phyloP scores from a whole-genome alignment of 176 grass and related monocot species.

The Melocanna baccifera region DNA sequence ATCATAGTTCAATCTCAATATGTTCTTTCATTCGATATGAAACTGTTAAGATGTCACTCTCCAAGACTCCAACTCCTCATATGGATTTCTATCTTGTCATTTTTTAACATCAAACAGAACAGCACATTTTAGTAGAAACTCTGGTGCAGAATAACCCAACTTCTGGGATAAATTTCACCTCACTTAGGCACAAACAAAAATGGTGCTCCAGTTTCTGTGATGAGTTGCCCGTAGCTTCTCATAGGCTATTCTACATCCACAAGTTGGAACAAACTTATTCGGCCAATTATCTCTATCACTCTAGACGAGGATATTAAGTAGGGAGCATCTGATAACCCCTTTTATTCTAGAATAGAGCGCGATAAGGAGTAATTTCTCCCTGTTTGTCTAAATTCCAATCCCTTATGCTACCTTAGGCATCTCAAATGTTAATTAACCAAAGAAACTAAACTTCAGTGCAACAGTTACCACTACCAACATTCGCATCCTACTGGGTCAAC shows the following conservation, averaged over 20 bases:
- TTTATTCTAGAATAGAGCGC: not conserved
- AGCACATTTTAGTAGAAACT: not conserved
- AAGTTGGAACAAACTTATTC: not conserved
- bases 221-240: not conserved
- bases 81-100: not conserved
- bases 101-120: not conserved
- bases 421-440: conserved; percentile 3
- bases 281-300: not conserved
- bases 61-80: not conserved
- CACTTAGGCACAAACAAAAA: not conserved
- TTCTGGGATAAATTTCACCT: not conserved
- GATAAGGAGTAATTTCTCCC: not conserved
- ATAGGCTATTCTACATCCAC: not conserved
- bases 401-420: not conserved
- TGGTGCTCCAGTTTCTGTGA: not conserved
- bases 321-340: not conserved
- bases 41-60: not conserved
- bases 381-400: not conserved
- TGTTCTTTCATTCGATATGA: not conserved
- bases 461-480: not conserved
- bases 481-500: not conserved
- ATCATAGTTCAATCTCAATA: not conserved
- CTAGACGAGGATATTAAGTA: not conserved
- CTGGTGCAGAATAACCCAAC: not conserved
- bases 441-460: not conserved